Base-by-base conservation (phyloP, 73 alveolate genomes). In the Blepharisma stoltei region DNA sequence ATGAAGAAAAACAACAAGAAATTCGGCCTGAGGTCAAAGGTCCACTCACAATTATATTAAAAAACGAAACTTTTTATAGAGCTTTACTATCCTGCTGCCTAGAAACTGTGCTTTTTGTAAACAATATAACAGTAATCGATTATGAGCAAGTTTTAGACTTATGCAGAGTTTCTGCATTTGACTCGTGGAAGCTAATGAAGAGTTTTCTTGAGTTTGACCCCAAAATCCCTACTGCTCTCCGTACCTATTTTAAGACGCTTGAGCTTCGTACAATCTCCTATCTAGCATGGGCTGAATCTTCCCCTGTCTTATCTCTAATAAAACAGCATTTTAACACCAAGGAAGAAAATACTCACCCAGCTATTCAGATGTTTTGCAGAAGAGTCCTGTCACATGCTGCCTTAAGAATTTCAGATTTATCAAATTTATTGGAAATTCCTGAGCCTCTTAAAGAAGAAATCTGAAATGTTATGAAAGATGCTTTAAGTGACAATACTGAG, bases 191-290 rank as follows among this genome's bases (percentile, higher is more conserved):
- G 60, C 54, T 87, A 14, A 55, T 88, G 55, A 84, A 84, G 68
- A 70, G 83, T 38, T 88, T 88, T 77, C 38, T 88, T 23, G 83
- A 80, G 25, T 88, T 88, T 67, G 95, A 88, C 47, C 80, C 88
- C 6, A 49, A 52, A 25, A 84, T 88, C 84, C 95, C 95, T 6
- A 78, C 55, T n/a, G 9, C 55, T 37, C 43, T 69, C 14, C 20
- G 65, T 9, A 18, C n/a, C 32, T 53, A 69, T 43, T 69, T 69
- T 4, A 69, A 46, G 5, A 46, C 32, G 0, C n/a, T 69, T 18
- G 79, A 69, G 45, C 32, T 43, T 7, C 11, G 41, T 7, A 43
- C 27, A 7, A 44, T 69, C n/a, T 69, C 67, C 45, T 18, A 43
- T 4, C 23, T 69, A 5, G 79, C 79, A 9, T 69, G 79, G 79